Evolutionary conservation across 2,329 filamentous ascomycete genomes (phyloP).

Genomic region (Paecilomyces sp.): DNA sequence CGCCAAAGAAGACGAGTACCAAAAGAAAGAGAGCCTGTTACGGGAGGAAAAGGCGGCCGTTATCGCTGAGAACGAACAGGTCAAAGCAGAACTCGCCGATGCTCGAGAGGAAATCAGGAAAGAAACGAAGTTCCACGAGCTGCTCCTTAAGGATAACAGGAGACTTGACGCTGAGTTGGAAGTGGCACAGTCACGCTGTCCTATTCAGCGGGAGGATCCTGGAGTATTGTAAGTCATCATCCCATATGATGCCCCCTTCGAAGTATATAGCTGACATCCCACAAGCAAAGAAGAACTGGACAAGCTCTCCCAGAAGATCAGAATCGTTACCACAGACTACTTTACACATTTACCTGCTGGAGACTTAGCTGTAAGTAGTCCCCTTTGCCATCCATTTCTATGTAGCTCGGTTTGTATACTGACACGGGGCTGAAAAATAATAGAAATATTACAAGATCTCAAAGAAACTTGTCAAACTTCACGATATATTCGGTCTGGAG

Average conservation of each 20-base stretch:
- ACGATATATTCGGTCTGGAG: background rate
- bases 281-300: background rate
- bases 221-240: background rate
- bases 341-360: background rate
- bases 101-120: background rate
- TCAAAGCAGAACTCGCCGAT: background rate
- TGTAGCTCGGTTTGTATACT: background rate
- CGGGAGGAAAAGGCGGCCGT: background rate
- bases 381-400: background rate
- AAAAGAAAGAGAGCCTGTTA: background rate
- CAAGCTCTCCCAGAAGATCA: background rate
- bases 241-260: background rate
- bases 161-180: background rate
- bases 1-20: background rate
- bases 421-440: background rate
- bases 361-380: background rate
- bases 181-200: background rate
- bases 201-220: background rate
- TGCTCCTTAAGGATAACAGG: background rate
- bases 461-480: background rate
- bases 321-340: background rate
- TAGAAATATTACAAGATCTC: background rate
- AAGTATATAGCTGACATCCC: background rate
- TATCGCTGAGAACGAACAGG: background rate
- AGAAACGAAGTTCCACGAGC: background rate